Base-by-base conservation (phyloP, 371 early-diverging fungal genomes). In the Saksenaea vasiformis region DNA sequence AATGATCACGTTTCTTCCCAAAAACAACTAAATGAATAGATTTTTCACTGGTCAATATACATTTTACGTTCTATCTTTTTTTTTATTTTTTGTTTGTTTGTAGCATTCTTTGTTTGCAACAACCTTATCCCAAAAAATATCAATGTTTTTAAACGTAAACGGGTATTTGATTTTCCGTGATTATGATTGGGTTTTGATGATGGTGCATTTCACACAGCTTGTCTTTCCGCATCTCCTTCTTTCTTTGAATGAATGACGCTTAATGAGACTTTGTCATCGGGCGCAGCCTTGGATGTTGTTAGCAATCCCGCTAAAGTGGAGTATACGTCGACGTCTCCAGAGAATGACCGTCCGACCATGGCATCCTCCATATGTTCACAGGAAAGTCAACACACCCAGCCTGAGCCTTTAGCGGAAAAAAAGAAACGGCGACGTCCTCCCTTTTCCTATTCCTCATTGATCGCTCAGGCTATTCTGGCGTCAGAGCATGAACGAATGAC, bases 401-500 rank as follows among this genome's bases (percentile, higher is more conserved):
- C 51, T 22, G 51, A 47, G 24, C 51, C 51, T 22, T 10, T 22
- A 22, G 51, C 51, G 22, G 51, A 47, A 22, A 47, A 47, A 11
- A 47, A 47, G 51, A 74, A 74, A 55, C 72, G 82, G 14, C 70
- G 82, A 11, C 78, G 85, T 3, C 89, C 87, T 9, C 86, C 89
- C 5, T 84, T 77, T 54, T 84, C 88, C 9, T 88, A 88, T 72
- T 76, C 89, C 0, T 69, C 79, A 8, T 73, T 88, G 9, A 88
- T 88, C 28, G 83, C 83, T 0, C 82, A 85, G 57, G 89, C 89
- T 1, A 83, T 88, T 24, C 24, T 77, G 7, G 63, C 78, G 2
- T 77, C 80, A 4, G 55, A 56, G 10, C 56, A 74, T 13, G 71
- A 81, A 13, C 72, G 74, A 57, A 72, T 88, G 59, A 86, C 88